phyloP scores from a whole-genome alignment of 768 basidiomycete genomes.

The Podaxis mareebaensis region DNA sequence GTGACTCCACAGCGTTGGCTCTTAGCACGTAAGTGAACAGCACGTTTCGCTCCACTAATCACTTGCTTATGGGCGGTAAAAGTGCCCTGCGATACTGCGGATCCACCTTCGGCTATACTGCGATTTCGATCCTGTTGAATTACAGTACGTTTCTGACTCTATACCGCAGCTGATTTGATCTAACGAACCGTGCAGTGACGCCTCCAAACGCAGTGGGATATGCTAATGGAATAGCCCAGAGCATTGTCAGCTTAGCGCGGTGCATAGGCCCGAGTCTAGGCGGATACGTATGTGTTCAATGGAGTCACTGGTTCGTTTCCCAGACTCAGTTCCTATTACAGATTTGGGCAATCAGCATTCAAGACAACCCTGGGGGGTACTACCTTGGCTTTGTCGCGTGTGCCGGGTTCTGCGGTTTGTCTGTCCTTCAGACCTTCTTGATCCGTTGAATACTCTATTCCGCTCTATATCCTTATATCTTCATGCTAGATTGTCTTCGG shows the following conservation, averaged over 20 bases:
- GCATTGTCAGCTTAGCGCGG: conserved; percentile 89
- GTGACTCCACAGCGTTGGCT: conserved; percentile 52
- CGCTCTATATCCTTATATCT: background rate
- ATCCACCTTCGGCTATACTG: conserved; percentile 86
- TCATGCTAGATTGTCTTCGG: conserved; percentile 12
- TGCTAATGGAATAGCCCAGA: conserved; percentile 95
- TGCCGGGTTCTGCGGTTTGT: conserved; percentile 57
- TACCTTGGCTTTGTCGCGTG: conserved; percentile 74
- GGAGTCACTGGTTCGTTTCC: background rate
- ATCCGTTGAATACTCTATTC: conserved; percentile 50
- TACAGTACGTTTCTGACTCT: conserved; percentile 53
- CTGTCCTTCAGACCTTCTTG: conserved; percentile 71
- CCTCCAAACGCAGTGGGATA: conserved; percentile 87
- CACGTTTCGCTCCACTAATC: background rate
- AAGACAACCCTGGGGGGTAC: conserved; percentile 68
- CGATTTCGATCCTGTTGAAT: conserved; percentile 84
- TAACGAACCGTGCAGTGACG: conserved; percentile 60
- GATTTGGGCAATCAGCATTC: conserved; percentile 76
- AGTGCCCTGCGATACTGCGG: conserved; percentile 90
- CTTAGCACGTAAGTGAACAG: conserved; percentile 73
- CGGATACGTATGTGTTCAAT: conserved; percentile 61
- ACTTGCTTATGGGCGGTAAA: conserved; percentile 13
- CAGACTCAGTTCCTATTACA: conserved; percentile 29
- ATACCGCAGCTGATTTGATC: background rate
- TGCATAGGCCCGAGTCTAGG: conserved; percentile 88